Conservation (phyloP, 768 basidiomycete species). For the Podaxis carcinomalis region DNA sequence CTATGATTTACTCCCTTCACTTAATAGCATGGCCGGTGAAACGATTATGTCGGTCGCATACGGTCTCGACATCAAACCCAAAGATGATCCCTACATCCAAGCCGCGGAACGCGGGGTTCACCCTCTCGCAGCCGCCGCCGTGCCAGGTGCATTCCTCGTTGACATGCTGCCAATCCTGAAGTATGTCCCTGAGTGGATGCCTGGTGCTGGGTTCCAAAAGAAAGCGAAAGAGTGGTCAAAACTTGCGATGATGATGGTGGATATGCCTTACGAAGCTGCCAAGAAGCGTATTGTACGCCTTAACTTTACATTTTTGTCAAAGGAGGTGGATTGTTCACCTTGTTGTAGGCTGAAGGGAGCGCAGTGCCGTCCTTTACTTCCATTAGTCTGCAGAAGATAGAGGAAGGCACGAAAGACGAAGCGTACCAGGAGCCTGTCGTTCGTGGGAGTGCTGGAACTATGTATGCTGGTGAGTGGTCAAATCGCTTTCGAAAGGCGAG, state of each 20-base stretch:
- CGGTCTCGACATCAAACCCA: constrained; percentile 27
- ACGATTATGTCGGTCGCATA: constrained; percentile 30
- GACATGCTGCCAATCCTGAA: constrained; percentile 24
- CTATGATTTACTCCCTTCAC: neutral
- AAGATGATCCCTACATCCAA: constrained; percentile 27
- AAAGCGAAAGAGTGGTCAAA: constrained; percentile 35
- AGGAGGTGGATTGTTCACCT: neutral
- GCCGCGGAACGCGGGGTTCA: constrained; percentile 21
- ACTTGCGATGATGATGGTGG: constrained; percentile 26
- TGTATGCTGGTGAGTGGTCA: constrained; percentile 17
- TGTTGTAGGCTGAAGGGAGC: constrained; percentile 14
- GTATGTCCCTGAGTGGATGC: constrained; percentile 28
- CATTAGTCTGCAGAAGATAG: constrained; percentile 11
- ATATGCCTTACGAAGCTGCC: constrained; percentile 29
- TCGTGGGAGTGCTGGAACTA: constrained; percentile 18
- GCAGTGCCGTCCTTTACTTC: constrained; percentile 17
- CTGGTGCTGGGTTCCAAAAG: constrained; percentile 30
- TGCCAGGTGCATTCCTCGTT: constrained; percentile 28
- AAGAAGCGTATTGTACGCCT: constrained; percentile 27
- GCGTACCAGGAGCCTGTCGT: constrained; percentile 18
- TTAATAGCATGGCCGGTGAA: constrained; percentile 27
- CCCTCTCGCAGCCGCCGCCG: constrained; percentile 19
- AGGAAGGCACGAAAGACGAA: constrained; percentile 6
- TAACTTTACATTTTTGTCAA: neutral
- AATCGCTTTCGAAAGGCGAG: neutral